Base-by-base conservation (phyloP, 352 stramenopile species). In the Phytophthora macrochlamydospora region DNA sequence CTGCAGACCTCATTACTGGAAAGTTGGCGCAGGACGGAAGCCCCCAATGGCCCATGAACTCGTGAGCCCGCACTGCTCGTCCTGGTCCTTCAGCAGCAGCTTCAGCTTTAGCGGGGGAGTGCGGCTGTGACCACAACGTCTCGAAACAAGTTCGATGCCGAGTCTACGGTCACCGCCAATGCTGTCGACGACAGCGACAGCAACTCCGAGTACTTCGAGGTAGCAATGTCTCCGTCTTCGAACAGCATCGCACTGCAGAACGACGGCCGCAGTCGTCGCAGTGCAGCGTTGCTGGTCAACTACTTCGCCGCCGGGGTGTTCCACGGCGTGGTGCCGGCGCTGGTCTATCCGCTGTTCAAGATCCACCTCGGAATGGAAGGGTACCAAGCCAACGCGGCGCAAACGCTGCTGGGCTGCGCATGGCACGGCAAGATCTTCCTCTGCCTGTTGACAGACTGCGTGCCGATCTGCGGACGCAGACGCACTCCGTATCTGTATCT, bases 271-370 rank as follows among this genome's bases (percentile, higher is more conserved):
- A 56, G 43, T 11, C 49, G 56, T 35, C 63, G 45, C 6, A 83
- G 75, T 28, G 50, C 76, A 13, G 83, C 77, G 0, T 57, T 94
- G 7, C 65, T 93, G 35, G 54, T 88, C 56, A 88, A 92, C 45
- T 92, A 92, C 56, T 86, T 86, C 30, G 74, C 79, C 7, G 84
- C 89, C 31, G 86, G 84, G 7, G 68, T 91, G 30, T 83, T 93
- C 66, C 87, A 92, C 55, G 81, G 84, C 31, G 70, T 82, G 13
- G 74, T 91, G 31, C 81, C 84, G 3, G 81, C 84, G 11, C 64
- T 94, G 5, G 79, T 90, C 2, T 91, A 91, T 51, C 86, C 86
- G 37, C 65, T 94, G 30, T 89, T 92, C 69, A 91, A 91, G 58
- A 76, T 87, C 59, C 86, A 87, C 31, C 67, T 92, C 2, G 73